Evolutionary conservation across 768 basidiomycete species (phyloP).

Genomic region (Pulveroboletus sp.): DNA sequence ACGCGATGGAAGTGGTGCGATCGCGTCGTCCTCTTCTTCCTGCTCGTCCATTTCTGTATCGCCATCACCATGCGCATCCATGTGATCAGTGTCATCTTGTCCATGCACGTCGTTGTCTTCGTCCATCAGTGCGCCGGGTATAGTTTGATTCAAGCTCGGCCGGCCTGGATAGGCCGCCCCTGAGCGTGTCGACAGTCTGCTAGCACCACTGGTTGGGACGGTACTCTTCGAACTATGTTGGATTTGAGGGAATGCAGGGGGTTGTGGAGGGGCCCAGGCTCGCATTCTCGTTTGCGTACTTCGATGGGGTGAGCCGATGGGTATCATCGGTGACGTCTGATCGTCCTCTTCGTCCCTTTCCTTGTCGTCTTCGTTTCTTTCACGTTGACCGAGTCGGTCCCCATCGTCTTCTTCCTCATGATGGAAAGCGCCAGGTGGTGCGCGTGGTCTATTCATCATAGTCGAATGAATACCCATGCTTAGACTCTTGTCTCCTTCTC

Average conservation of each 20-base stretch:
- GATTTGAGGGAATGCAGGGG: constrained; percentile 9
- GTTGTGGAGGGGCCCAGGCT: constrained; percentile 11
- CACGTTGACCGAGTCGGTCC: constrained; percentile 16
- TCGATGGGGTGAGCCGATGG: constrained; percentile 12
- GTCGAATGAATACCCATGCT: constrained; percentile 9
- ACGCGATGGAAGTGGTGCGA: constrained; percentile 31
- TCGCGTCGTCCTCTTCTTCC: constrained; percentile 32
- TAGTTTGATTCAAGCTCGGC: constrained; percentile 24
- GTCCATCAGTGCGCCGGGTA: constrained; percentile 43
- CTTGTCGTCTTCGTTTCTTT: constrained; percentile 22
- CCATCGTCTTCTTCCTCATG: constrained; percentile 34
- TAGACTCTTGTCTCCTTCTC: constrained; percentile 11
- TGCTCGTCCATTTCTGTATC: constrained; percentile 24
- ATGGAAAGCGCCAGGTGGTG: constrained; percentile 45
- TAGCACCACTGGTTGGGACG: not conserved
- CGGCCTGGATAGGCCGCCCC: constrained; percentile 6
- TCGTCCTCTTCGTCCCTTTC: constrained; percentile 10
- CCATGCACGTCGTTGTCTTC: constrained; percentile 31
- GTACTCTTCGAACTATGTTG: constrained; percentile 6
- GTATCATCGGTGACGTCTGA: constrained; percentile 1
- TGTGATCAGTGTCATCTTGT: constrained; percentile 22
- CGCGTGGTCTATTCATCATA: constrained; percentile 22
- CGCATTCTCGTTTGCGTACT: constrained; percentile 9
- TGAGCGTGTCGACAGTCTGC: not conserved
- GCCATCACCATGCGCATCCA: constrained; percentile 16